Evolutionary conservation across 768 basidiomycete genomes (phyloP).

Genomic region (Suillus clintonianus): DNA sequence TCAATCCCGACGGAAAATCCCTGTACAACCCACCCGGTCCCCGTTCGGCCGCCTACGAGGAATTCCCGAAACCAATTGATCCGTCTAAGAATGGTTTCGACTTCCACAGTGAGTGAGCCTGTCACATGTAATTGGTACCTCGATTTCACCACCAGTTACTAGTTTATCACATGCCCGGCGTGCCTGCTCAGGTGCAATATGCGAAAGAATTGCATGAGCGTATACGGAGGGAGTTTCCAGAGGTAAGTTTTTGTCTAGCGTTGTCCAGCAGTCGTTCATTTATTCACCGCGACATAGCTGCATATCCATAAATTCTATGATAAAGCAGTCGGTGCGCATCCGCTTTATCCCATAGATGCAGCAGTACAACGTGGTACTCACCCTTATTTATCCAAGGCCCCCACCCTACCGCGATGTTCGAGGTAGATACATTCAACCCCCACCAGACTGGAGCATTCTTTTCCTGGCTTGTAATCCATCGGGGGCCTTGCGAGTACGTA

Average conservation of each 20-base stretch:
- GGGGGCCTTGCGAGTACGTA: conserved; percentile 73
- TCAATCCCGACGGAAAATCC: conserved; percentile 60
- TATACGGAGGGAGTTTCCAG: conserved; percentile 66
- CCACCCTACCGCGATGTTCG: conserved; percentile 72
- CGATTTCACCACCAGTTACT: neutral
- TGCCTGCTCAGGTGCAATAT: conserved; percentile 43
- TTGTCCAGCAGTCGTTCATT: neutral
- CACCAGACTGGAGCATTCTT: conserved; percentile 71
- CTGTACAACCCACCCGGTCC: conserved; percentile 48
- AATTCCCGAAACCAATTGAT: conserved; percentile 57
- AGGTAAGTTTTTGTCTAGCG: conserved; percentile 38
- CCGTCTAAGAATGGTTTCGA: conserved; percentile 63
- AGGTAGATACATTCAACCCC: conserved; percentile 66
- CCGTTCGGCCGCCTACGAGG: conserved; percentile 52
- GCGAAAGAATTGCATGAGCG: conserved; percentile 60
- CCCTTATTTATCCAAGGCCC: conserved; percentile 44
- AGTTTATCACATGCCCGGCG: conserved; percentile 67
- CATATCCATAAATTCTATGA: conserved; percentile 65
- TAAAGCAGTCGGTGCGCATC: conserved; percentile 53
- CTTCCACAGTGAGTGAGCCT: conserved; percentile 59
- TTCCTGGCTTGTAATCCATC: conserved; percentile 64
- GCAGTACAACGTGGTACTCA: neutral
- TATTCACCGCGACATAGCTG: conserved; percentile 39
- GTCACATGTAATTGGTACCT: neutral
- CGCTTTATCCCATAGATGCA: neutral